phyloP scores from a whole-genome alignment of 208 protist species.

The Eutreptiella sp. region DNA sequence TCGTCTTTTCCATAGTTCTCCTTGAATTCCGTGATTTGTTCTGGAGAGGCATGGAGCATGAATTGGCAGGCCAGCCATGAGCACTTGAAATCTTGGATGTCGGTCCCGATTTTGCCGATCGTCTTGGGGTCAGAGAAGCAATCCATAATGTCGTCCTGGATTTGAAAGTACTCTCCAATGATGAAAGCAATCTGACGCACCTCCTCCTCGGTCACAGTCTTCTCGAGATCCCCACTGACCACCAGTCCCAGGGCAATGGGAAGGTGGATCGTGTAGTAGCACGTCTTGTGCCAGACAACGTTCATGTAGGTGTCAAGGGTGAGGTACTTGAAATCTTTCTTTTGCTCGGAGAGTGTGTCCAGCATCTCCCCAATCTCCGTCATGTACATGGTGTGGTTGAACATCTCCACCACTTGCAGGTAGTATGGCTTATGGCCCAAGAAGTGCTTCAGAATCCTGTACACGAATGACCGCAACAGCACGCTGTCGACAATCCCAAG shows the following conservation, averaged over 20 bases:
- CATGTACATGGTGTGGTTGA: conserved; percentile 78
- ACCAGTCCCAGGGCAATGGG: conserved; percentile 87
- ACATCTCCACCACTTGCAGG: conserved; percentile 74
- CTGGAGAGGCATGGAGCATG: conserved; percentile 55
- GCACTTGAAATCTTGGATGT: conserved; percentile 96
- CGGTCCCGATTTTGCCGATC: conserved; percentile 93
- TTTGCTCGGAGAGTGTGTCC: conserved; percentile 76
- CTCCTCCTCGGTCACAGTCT: conserved; percentile 34
- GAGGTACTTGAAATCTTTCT: conserved; percentile 78
- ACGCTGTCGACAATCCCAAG: conserved; percentile 93
- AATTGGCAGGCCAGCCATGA: too few species aligned
- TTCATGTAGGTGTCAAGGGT: conserved; percentile 72
- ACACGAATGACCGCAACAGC: conserved; percentile 81
- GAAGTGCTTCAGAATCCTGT: conserved; percentile 80
- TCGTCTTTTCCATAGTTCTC: conserved; percentile 75
- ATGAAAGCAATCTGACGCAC: conserved; percentile 73
- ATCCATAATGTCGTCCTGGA: conserved; percentile 96
- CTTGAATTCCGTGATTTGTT: conserved; percentile 65
- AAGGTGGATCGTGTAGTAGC: conserved; percentile 94
- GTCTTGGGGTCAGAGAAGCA: conserved; percentile 87
- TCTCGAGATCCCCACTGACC: conserved; percentile 67
- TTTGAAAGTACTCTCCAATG: conserved; percentile 95
- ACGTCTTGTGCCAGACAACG: conserved; percentile 95
- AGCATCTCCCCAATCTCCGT: conserved; percentile 92
- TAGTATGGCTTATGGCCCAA: conserved; percentile 74